phyloP scores from a whole-genome alignment of 148 eudicot genomes.

The Fagopyrum homotropicum region DNA sequence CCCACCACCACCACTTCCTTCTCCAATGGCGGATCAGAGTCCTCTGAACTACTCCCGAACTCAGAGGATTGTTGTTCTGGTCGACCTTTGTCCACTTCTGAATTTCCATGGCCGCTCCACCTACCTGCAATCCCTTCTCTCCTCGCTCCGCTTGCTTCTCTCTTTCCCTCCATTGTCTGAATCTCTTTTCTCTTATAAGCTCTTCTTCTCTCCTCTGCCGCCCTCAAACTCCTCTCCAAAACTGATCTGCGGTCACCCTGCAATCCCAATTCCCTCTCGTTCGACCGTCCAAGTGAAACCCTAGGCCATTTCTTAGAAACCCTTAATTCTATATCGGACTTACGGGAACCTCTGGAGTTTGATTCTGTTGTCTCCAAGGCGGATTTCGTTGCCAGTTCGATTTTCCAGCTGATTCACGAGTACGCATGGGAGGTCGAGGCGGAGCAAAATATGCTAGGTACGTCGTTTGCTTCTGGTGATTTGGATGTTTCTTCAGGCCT shows the following conservation, averaged over 20 bases:
- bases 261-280: slow-evolving; percentile 36
- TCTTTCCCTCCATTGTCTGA: slow-evolving; percentile 39
- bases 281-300: slow-evolving; percentile 36
- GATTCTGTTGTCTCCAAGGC: slow-evolving; percentile 1
- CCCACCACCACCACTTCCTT: neutral
- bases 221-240: slow-evolving; percentile 25
- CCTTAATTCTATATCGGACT: slow-evolving; percentile 26
- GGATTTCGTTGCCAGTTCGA: slow-evolving; percentile 26
- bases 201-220: slow-evolving; percentile 62
- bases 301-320: slow-evolving; percentile 25
- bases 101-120: slow-evolving; percentile 29
- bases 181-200: slow-evolving; percentile 63
- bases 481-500: slow-evolving; percentile 13
- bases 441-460: slow-evolving; percentile 23
- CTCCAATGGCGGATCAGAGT: slow-evolving; percentile 17
- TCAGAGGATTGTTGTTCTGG: slow-evolving; percentile 52
- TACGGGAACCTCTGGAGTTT: slow-evolving; percentile 2
- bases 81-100: slow-evolving; percentile 58
- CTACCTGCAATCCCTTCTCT: slow-evolving; percentile 37
- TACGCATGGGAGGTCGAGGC: slow-evolving; percentile 48
- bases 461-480: neutral
- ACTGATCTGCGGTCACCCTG: slow-evolving; percentile 2
- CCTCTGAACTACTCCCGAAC: slow-evolving; percentile 37
- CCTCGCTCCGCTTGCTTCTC: slow-evolving; percentile 31
- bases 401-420: slow-evolving; percentile 55